Percentiles rank a stretch among this genome's conserved stretches.
Conservation (phyloP, 1,284 basidiomycete species). For the Vanrija humicola region DNA sequence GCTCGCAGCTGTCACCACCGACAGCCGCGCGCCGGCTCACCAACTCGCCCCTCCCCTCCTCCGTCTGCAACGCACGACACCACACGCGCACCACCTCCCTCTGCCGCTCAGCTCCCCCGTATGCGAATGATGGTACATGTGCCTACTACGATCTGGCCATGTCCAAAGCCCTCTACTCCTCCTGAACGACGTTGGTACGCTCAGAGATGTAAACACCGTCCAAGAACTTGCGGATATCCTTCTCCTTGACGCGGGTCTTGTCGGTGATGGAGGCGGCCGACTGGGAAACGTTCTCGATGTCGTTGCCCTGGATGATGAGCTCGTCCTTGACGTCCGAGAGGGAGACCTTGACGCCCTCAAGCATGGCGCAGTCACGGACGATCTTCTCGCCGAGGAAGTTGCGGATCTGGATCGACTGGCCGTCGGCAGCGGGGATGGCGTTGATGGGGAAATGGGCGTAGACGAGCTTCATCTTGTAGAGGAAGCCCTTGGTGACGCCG, state of each 20-base stretch:
- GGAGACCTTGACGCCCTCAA: slow-evolving; percentile 77
- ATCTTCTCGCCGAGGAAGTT: slow-evolving; percentile 82
- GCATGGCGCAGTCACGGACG: slow-evolving; percentile 89
- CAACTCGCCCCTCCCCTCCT: too few species aligned
- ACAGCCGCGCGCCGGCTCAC: too few species aligned
- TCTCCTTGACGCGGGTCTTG: slow-evolving; percentile 90
- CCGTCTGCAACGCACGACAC: too few species aligned
- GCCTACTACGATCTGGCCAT: slow-evolving; percentile 17
- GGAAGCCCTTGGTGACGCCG: slow-evolving; percentile 97
- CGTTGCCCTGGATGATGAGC: slow-evolving; percentile 86
- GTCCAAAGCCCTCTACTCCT: slow-evolving; percentile 23
- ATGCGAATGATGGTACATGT: slow-evolving; percentile 24
- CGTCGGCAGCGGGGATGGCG: slow-evolving; percentile 86
- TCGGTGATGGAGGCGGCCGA: slow-evolving; percentile 96
- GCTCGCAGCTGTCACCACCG: too few species aligned
- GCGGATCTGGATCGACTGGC: slow-evolving; percentile 83
- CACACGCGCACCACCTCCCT: too few species aligned
- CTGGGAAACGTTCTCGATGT: slow-evolving; percentile 92
- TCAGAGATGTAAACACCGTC: slow-evolving; percentile 63
- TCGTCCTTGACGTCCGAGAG: slow-evolving; percentile 98
- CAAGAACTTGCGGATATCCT: slow-evolving; percentile 82
- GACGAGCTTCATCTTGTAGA: slow-evolving; percentile 99
- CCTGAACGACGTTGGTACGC: slow-evolving; percentile 36
- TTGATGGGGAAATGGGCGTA: slow-evolving; percentile 99
- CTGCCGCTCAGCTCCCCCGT: too few species aligned